These are phyloP conservation scores for Ceratobasidium papillatum DNA, from an alignment of 1,284 basidiomycete genomes.

Conservation along the genomic window DNA sequence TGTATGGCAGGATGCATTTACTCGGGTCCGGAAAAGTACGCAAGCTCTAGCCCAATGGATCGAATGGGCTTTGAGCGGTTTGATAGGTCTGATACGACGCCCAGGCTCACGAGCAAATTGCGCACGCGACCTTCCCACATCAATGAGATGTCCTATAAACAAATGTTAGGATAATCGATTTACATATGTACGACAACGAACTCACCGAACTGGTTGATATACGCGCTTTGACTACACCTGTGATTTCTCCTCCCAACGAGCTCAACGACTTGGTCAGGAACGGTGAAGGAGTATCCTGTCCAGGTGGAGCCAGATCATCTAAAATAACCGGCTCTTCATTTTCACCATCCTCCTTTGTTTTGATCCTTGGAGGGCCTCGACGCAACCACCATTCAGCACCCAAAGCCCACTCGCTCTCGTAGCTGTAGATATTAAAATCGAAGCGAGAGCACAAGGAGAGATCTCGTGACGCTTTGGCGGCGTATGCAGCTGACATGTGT, in stretches of 20 bases:
- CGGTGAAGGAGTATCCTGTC: slow-evolving; percentile 24
- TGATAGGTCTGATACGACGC: slow-evolving; percentile 88
- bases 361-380: slow-evolving; percentile 48
- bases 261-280: slow-evolving; percentile 58
- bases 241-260: slow-evolving; percentile 14
- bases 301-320: slow-evolving; percentile 31
- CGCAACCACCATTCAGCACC: slow-evolving; percentile 95
- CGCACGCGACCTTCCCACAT: slow-evolving; percentile 95
- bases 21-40: slow-evolving; percentile 69
- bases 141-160: slow-evolving; percentile 78
- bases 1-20: neutral
- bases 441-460: slow-evolving; percentile 91
- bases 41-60: slow-evolving; percentile 87
- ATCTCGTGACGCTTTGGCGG: slow-evolving; percentile 85
- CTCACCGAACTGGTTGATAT: slow-evolving; percentile 87
- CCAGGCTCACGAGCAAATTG: slow-evolving; percentile 88
- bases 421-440: slow-evolving; percentile 97
- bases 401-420: slow-evolving; percentile 94
- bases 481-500: slow-evolving; percentile 90
- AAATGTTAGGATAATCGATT: neutral
- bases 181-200: slow-evolving; percentile 33
- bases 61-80: slow-evolving; percentile 83
- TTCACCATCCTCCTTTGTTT: neutral
- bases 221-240: slow-evolving; percentile 88
- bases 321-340: slow-evolving; percentile 22